phyloP scores from a whole-genome alignment of 2,329 filamentous ascomycete genomes.

The Rhexocercosporidium sp. region DNA sequence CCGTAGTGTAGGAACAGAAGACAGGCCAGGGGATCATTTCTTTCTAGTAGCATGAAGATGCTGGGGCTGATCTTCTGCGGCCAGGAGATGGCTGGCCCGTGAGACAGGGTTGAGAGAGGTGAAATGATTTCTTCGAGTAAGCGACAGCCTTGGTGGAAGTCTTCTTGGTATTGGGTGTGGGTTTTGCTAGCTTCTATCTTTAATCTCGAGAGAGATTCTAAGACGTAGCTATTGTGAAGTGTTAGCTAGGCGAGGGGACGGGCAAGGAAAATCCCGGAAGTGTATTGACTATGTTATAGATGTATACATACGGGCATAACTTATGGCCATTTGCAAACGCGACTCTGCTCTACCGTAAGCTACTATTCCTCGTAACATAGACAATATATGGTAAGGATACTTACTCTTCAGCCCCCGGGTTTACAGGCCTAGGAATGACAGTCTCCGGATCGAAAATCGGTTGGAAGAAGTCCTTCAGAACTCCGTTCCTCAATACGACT shows the following conservation, averaged over 20 bases:
- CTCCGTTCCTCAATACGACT: slow-evolving; percentile 5
- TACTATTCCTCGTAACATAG: background rate
- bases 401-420: background rate
- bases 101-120: background rate
- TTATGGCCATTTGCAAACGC: background rate
- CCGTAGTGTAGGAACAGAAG: slow-evolving; percentile 10
- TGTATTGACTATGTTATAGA: background rate
- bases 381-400: background rate
- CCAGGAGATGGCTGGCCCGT: background rate
- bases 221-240: background rate
- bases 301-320: background rate
- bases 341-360: background rate
- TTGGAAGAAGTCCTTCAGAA: slow-evolving; percentile 9
- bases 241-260: background rate
- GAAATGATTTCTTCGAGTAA: background rate
- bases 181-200: background rate
- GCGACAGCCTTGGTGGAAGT: background rate
- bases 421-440: background rate
- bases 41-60: slow-evolving; percentile 4
- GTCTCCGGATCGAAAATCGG: background rate
- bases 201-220: background rate
- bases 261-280: background rate
- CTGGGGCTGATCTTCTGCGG: background rate
- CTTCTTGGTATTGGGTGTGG: background rate
- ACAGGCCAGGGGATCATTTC: background rate